Evolutionary conservation across 2,329 filamentous ascomycete genomes (phyloP).

Genomic region (Hymenoscyphus fructigenus): DNA sequence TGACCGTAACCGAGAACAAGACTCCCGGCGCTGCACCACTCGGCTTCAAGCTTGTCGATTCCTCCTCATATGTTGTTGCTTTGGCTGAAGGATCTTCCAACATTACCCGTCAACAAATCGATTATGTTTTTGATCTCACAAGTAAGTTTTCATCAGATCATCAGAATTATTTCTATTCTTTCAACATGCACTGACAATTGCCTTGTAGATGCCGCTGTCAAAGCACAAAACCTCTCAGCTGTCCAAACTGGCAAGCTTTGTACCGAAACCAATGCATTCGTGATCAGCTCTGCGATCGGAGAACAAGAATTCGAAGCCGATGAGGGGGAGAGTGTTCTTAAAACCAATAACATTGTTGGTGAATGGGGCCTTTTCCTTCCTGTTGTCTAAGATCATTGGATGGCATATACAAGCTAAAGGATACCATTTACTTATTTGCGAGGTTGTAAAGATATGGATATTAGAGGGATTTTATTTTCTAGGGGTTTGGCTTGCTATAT

Average conservation of each 20-base stretch:
- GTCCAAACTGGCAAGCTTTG: neutral
- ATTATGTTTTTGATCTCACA: neutral
- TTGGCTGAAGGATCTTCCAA: neutral
- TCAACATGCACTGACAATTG: neutral
- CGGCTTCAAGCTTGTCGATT: neutral
- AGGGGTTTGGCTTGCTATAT: neutral
- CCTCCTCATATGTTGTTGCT: neutral
- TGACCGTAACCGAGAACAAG: neutral
- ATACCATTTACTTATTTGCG: too few species aligned
- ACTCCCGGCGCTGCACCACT: neutral
- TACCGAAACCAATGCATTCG: neutral
- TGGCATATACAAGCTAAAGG: neutral
- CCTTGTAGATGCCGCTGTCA: neutral
- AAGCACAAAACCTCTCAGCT: neutral
- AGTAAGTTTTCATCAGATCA: neutral
- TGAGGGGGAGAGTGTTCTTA: neutral
- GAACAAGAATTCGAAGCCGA: neutral
- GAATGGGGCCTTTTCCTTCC: neutral
- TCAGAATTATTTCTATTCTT: too few species aligned
- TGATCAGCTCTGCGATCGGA: neutral
- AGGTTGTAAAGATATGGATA: neutral
- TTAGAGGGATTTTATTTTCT: neutral
- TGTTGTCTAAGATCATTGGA: neutral
- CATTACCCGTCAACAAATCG: neutral
- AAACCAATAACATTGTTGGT: neutral